Base-by-base conservation (phyloP, 768 basidiomycete genomes). In the Dioszegia aurantiaca region DNA sequence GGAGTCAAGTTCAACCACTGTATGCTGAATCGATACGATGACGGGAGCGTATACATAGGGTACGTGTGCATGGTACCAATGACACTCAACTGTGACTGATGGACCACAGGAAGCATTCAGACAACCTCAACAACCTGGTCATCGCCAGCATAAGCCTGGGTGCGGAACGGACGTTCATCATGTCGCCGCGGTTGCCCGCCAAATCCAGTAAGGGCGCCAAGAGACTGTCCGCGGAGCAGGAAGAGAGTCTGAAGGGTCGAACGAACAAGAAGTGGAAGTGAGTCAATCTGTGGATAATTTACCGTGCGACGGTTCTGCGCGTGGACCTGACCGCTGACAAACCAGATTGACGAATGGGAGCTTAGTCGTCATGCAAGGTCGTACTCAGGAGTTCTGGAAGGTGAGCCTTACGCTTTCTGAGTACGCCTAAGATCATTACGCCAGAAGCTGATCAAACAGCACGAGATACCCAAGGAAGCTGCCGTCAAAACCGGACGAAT, bases 331-430 rank as follows among this genome's bases (percentile, higher is more conserved):
- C 37, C 19, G n/a, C 28, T 26, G 37, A 19, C 48, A 17, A 28
- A 19, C 10, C 42, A 72, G 70, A 19, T 70, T 80, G 16, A 70
- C 47, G 11, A 76, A 77, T 41, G 80, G 80, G 8, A 79, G 79
- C 47, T 60, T 80, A 30, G 60, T 80, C 10, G 69, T 80, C 28
- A 80, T 80, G 80, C 77, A 79, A 64, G 69, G 68, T 26, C 59
- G 62, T n/a, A 80, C 79, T 2, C 80, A 80, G 59, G 59, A 73
- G 33, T 72, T 68, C 31, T 80, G 80, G 80, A 80, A 80, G 71
- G 79, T 79, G 37, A 47, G 72, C 54, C 41, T 14, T 40, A 49
- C 5, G 4, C 16, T 17, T n/a, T n/a, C n/a, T n/a, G n/a, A n/a
- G n/a, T n/a, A n/a, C n/a, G n/a, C n/a, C n/a, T n/a, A n/a, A n/a